phyloP scores from a whole-genome alignment of 495 filamentous ascomycete genomes.

The Xylaria curta region DNA sequence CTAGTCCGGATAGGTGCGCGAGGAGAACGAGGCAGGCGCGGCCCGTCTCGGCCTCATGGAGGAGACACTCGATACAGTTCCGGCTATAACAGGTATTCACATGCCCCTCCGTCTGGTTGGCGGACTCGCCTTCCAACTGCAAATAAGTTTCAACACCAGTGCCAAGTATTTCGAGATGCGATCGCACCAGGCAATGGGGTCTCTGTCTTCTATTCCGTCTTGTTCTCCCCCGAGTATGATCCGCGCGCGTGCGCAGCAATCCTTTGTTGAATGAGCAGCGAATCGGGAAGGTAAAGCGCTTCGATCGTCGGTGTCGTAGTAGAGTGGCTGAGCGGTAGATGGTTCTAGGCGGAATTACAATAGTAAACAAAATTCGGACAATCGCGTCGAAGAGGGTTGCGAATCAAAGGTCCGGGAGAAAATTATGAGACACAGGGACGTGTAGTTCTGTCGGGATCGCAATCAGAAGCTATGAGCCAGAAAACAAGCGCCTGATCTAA shows the following conservation, averaged over 20 bases:
- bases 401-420: not conserved
- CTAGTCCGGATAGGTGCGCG: constrained; percentile 23
- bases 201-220: not conserved
- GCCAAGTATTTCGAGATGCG: not conserved
- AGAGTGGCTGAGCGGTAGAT: not conserved
- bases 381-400: not conserved
- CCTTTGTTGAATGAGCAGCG: not conserved
- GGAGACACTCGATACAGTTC: not conserved
- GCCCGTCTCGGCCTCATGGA: constrained; percentile 23
- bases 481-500: not conserved
- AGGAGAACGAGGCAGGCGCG: constrained; percentile 4
- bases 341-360: not conserved
- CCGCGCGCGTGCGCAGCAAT: not conserved
- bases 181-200: not conserved
- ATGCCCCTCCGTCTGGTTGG: not conserved
- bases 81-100: not conserved
- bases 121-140: not conserved
- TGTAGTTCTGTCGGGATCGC: not conserved
- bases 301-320: not conserved
- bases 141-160: not conserved
- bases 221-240: not conserved
- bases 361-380: not conserved
- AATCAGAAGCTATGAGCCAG: constrained; percentile 5
- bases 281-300: not conserved
- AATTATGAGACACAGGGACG: not conserved